Percentiles rank a stretch among this genome's conserved stretches.
phyloP scores from a whole-genome alignment of 2,329 filamentous ascomycete genomes.

The Fusarium napiforme region DNA sequence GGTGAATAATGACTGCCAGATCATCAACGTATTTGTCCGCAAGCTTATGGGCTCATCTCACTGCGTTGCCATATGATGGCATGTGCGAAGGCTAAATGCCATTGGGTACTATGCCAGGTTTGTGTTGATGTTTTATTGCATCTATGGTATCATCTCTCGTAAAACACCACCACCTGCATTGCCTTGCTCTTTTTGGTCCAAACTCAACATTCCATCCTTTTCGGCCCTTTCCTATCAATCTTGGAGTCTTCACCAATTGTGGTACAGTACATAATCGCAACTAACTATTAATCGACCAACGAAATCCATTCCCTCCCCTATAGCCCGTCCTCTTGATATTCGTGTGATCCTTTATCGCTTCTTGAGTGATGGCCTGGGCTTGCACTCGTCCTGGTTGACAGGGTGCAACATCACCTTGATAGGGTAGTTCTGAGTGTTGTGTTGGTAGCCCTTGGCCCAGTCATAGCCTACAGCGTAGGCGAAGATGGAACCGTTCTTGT shows the following conservation, averaged over 20 bases:
- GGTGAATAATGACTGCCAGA: background rate
- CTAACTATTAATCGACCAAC: conserved; percentile 30
- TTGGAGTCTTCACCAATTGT: conserved; percentile 13
- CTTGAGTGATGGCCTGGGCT: conserved; percentile 68
- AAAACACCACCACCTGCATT: conserved; percentile 39
- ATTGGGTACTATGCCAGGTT: conserved; percentile 2
- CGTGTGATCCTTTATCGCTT: conserved; percentile 59
- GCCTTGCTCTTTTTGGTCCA: conserved; percentile 6
- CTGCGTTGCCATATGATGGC: background rate
- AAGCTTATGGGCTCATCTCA: background rate
- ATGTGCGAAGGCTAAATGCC: background rate
- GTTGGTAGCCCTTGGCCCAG: conserved; percentile 95
- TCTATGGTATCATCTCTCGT: conserved; percentile 47
- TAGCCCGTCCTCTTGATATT: background rate
- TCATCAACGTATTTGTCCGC: background rate
- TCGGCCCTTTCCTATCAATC: conserved; percentile 18
- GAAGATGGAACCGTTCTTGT: conserved; percentile 83
- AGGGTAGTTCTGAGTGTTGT: conserved; percentile 78
- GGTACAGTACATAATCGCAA: conserved; percentile 31
- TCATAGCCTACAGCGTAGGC: conserved; percentile 95
- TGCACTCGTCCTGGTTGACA: conserved; percentile 71
- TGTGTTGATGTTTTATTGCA: conserved; percentile 35
- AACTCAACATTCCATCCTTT: conserved; percentile 19
- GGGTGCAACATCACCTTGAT: conserved; percentile 90
- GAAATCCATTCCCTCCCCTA: background rate